phyloP scores from a whole-genome alignment of 2,329 filamentous ascomycete genomes.

The Alternaria triticina region DNA sequence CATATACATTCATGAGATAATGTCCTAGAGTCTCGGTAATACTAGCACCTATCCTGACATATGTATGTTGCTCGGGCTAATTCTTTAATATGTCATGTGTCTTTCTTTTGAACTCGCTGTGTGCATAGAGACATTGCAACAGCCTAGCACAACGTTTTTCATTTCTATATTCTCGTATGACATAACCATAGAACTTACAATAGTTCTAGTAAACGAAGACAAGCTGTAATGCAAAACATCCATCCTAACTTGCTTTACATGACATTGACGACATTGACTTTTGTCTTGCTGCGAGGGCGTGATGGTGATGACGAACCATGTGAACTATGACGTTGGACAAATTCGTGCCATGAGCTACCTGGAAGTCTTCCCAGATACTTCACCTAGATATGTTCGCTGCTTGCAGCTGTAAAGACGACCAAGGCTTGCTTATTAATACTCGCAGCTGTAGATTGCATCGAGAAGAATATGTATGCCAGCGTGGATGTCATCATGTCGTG shows the following conservation, averaged over 20 bases:
- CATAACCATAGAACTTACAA: not conserved
- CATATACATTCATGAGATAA: not conserved
- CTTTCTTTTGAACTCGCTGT: not conserved
- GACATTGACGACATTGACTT: not conserved
- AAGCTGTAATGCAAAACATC: not conserved
- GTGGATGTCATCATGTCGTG: not conserved
- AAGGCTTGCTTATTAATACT: not conserved
- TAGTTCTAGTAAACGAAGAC: not conserved
- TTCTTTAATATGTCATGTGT: not conserved
- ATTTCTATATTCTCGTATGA: not conserved
- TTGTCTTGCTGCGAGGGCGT: not conserved
- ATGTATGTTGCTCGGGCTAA: not conserved
- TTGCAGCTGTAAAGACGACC: not conserved
- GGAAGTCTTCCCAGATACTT: not conserved
- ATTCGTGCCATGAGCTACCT: not conserved
- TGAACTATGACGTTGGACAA: not conserved
- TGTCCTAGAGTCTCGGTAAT: not conserved
- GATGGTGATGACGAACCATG: not conserved
- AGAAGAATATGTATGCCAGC: not conserved
- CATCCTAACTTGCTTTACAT: not conserved
- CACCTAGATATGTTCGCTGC: not conserved
- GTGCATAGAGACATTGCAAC: not conserved
- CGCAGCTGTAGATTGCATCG: not conserved
- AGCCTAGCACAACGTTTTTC: not conserved
- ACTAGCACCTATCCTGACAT: not conserved